Percentiles rank a stretch among this genome's conserved stretches.
Conservation (phyloP, 2,329 filamentous ascomycete species). For the Mariannaea sp. region DNA sequence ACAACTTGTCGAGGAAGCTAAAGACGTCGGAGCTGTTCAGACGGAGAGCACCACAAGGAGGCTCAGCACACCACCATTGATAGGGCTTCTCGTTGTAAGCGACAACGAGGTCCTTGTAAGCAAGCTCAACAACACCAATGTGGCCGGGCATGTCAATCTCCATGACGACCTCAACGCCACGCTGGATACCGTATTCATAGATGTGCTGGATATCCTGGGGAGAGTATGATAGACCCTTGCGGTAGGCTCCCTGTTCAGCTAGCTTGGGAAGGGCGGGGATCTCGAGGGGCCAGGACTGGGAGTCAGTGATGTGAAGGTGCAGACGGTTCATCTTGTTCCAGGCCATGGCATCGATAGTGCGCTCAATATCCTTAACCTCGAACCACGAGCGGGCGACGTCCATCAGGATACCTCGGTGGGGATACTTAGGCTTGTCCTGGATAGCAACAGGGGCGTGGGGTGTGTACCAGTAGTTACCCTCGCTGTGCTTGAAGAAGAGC, state of each 20-base stretch:
- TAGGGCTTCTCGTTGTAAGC: slow-evolving; percentile 61
- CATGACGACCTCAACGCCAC: slow-evolving; percentile 63
- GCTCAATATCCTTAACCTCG: slow-evolving; percentile 68
- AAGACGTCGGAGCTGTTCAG: slow-evolving; percentile 74
- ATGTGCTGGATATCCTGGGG: slow-evolving; percentile 67
- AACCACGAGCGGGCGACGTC: slow-evolving; percentile 78
- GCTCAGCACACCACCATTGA: slow-evolving; percentile 63
- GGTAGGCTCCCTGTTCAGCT: slow-evolving; percentile 74
- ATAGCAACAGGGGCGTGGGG: slow-evolving; percentile 72
- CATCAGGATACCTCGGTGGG: slow-evolving; percentile 78
- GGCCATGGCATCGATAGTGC: slow-evolving; percentile 75
- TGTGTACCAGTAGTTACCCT: slow-evolving; percentile 66
- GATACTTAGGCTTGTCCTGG: slow-evolving; percentile 73
- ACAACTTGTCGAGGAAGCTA: slow-evolving; percentile 72
- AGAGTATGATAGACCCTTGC: slow-evolving; percentile 68
- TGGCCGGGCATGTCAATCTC: slow-evolving; percentile 68
- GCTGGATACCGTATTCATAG: slow-evolving; percentile 70
- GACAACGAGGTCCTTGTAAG: slow-evolving; percentile 60
- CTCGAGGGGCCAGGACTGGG: slow-evolving; percentile 84
- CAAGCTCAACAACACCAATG: slow-evolving; percentile 56
- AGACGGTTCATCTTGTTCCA: slow-evolving; percentile 85
- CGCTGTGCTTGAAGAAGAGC: slow-evolving; percentile 75
- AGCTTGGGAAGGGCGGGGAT: slow-evolving; percentile 74
- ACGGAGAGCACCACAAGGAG: slow-evolving; percentile 72
- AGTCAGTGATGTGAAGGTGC: slow-evolving; percentile 81